Conservation (phyloP, 108 stramenopile species). For the Fragilariopsis cylindrus region DNA sequence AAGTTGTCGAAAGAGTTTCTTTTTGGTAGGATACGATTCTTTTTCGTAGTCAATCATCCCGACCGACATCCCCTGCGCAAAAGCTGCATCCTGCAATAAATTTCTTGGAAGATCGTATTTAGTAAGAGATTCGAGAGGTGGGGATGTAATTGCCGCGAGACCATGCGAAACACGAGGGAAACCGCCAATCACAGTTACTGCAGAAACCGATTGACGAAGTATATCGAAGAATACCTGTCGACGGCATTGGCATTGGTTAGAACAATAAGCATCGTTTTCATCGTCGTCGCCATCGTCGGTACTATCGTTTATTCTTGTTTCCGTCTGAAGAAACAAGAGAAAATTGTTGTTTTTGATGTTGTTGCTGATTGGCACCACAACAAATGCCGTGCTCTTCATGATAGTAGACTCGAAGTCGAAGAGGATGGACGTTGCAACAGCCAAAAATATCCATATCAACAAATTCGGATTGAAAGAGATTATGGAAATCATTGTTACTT, state of each 20-base stretch:
- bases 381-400: no score
- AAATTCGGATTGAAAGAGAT: no score
- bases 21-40: conserved; percentile 44
- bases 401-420: no score
- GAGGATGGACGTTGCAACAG: no score
- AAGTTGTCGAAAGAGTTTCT: conserved; percentile 35
- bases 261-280: no score
- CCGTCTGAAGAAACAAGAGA: no score
- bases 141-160: conserved; percentile 28
- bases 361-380: no score
- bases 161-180: conserved; percentile 18
- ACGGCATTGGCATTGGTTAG: neutral
- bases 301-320: no score
- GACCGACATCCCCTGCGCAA: conserved; percentile 40
- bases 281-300: no score
- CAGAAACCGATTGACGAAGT: neutral
- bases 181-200: neutral
- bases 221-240: neutral
- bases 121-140: conserved; percentile 8
- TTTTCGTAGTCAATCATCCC: conserved; percentile 53
- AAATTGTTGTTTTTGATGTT: no score
- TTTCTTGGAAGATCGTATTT: conserved; percentile 34
- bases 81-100: conserved; percentile 24
- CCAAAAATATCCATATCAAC: no score
- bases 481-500: no score